These are phyloP conservation scores for Knoxdaviesia capensis DNA, from an alignment of 2,329 filamentous ascomycete genomes.

Conservation along the genomic window DNA sequence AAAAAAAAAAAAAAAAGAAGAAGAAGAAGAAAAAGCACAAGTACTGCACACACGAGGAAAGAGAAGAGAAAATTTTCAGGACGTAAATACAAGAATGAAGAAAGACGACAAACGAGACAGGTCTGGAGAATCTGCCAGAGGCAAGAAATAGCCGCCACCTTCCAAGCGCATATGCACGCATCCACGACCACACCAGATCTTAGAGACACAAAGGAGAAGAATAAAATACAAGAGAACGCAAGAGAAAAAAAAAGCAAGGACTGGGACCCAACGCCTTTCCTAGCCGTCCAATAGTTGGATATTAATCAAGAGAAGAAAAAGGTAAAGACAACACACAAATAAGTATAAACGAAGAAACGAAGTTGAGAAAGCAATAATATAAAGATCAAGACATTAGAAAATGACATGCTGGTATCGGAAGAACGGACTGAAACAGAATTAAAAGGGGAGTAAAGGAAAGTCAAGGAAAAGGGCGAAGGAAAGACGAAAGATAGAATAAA, in stretches of 20 bases:
- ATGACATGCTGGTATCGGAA: not conserved
- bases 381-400: not conserved
- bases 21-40: too few species aligned
- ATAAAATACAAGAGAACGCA: not conserved
- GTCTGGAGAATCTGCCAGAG: too few species aligned
- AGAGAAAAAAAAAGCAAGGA: not conserved
- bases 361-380: not conserved
- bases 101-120: too few species aligned
- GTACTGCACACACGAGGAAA: too few species aligned
- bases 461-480: not conserved
- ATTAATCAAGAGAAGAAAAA: not conserved
- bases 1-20: too few species aligned
- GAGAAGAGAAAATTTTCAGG: too few species aligned
- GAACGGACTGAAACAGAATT: not conserved
- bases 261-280: too few species aligned
- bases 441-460: not conserved
- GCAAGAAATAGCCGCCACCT: too few species aligned
- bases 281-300: too few species aligned
- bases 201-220: slow-evolving; percentile 1
- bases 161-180: not conserved
- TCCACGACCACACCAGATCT: not conserved
- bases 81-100: too few species aligned
- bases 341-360: not conserved
- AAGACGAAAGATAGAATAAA: not conserved
- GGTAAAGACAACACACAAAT: not conserved